Base-by-base conservation (phyloP, 2,329 filamentous ascomycete species). In the Phialophora macrospora region DNA sequence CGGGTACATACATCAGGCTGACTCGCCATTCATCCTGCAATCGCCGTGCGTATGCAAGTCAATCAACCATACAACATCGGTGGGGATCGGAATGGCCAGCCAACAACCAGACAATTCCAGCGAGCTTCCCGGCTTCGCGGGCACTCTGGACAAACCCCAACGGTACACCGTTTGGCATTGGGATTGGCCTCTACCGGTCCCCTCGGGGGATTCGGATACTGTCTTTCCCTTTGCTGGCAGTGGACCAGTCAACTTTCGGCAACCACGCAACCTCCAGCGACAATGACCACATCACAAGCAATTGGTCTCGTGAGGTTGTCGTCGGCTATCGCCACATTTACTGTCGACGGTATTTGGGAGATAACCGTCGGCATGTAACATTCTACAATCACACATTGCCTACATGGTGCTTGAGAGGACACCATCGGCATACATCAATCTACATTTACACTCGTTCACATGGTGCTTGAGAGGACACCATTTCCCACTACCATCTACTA, bases 151-250 rank as follows among this genome's bases (percentile, higher is more conserved):
- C 38, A 44, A 44, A 44, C 7, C 38, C 20, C 38, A n/a, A 44
- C 6, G 17, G 38, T 44, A 7, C 38, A n/a, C 38, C 20, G 38
- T 44, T 41, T 44, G 38, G 38, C 38, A 44, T 17, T 44, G 38
- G 38, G 38, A 17, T 8, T 44, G 38, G 38, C 38, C 38, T 44
- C 38, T 44, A 44, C 38, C 38, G 38, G 38, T 44, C 38, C 38
- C 38, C 38, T 44, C 38, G 38, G 38, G 38, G 17, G 38, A 44
- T 44, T 44, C 38, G 38, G 38, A 44, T 44, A 44, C 38, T 44
- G 38, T 44, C 38, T n/a, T 20, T 44, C 38, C 38, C 38, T 44
- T 44, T 44, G 38, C 38, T n/a, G 14, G 38, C 38, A 44, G 38
- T 44, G 38, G 5, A 44, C 38, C 38, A 44, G 38, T 44, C 38